These are phyloP conservation scores for Tephrocybe rancida DNA, from an alignment of 768 basidiomycete genomes.

Conservation along the genomic window DNA sequence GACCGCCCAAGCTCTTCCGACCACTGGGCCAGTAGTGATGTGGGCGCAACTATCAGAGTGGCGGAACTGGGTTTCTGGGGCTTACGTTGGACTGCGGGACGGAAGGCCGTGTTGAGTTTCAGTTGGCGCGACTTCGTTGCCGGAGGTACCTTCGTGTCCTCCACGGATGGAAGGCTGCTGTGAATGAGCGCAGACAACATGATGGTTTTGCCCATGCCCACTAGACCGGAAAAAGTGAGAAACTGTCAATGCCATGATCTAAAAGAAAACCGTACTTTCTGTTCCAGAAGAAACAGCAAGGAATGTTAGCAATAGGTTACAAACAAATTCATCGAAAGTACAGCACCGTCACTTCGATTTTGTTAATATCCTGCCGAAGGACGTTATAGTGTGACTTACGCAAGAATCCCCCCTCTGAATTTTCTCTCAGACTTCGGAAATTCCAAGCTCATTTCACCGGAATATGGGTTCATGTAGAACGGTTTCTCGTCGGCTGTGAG, in stretches of 20 bases:
- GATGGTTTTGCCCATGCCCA: constrained; percentile 97
- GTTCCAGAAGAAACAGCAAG: not conserved
- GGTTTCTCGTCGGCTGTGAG: constrained; percentile 76
- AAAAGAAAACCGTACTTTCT: constrained; percentile 23
- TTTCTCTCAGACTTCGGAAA: constrained; percentile 82
- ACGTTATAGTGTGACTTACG: constrained; percentile 49
- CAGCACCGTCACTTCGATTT: constrained; percentile 16
- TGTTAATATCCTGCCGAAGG: constrained; percentile 19
- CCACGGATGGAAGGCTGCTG: constrained; percentile 58
- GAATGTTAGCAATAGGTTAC: constrained; percentile 1
- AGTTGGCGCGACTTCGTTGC: constrained; percentile 53
- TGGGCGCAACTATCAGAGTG: constrained; percentile 91
- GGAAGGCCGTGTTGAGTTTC: constrained; percentile 66
- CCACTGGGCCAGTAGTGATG: constrained; percentile 93
- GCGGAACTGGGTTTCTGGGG: constrained; percentile 45
- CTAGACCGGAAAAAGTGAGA: constrained; percentile 35
- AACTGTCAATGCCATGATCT: not conserved
- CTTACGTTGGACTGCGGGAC: constrained; percentile 39
- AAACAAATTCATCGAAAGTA: not conserved
- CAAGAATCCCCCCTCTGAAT: constrained; percentile 87
- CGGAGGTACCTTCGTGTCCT: constrained; percentile 29
- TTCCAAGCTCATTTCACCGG: constrained; percentile 83
- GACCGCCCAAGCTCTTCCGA: constrained; percentile 88
- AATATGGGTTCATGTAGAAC: constrained; percentile 92
- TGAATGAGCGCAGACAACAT: constrained; percentile 92